Evolutionary conservation across 306 rosid genomes (phyloP), one percentile per base, ranked within the genome.

Genomic region (Rosa multiflora): DNA sequence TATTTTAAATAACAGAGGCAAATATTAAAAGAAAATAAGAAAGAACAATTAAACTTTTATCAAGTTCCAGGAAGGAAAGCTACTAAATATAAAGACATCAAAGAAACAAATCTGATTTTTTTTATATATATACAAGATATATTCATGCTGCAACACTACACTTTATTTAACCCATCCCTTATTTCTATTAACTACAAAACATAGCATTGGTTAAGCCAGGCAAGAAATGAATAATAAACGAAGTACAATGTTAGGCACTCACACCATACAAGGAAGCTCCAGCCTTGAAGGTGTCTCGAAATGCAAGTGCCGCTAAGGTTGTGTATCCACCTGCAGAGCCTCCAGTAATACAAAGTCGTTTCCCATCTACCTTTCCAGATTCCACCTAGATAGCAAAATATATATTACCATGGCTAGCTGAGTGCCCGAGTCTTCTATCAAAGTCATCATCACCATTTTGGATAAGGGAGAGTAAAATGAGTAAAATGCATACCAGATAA

Each of bases 291-390:
- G 89, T 88, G 3, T 92, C 85, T 79, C 82, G 85, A 67, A 95
- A 95, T 74, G 96, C 97, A 72, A 95, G 96, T 63, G 94, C 87
- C 55, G 99, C 99, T 80, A 95, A 90, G 85, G 98, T 95, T 52
- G 99, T 93, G 83, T 95, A 95, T 18, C 99, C 99, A 85, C 99
- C 98, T 67, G 99, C 97, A 77, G 99, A 95, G 73, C 82, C 98
- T 26, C 98, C 99, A 10, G 95, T 93, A 67, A 95, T 93, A 82
- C 98, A 95, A 71, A 95, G 83, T 10, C 96, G 82, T 63, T 91
- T 86, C 61, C 80, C 91, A 84, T 95, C 98, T 48, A 81, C 99
- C 87, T 87, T 93, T 76, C 99, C 97, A 1, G 85, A 79, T 72
- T 88, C 87, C 89, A 91, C 96, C 99, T 95, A 55, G 26, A 85